A percentile compares a stretch with the other conserved stretches of the same genome.
Conservation (phyloP, 2,329 filamentous ascomycete genomes). For the Chaetomium sp. region DNA sequence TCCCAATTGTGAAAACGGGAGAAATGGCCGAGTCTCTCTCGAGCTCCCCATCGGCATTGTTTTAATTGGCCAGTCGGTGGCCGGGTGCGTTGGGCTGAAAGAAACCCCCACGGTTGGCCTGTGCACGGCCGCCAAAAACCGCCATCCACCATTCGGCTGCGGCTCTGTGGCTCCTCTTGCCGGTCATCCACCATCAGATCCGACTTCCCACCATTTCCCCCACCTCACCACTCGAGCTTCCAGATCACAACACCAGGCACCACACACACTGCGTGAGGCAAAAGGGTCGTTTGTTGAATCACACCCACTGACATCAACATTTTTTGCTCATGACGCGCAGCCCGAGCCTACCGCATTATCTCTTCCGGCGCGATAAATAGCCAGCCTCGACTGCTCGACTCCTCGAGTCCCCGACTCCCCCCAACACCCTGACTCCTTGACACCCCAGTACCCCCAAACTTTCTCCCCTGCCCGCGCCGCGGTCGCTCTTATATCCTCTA, state of each 20-base stretch:
- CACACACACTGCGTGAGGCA: conserved; percentile 2
- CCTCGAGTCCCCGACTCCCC: background rate
- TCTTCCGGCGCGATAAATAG: conserved; percentile 28
- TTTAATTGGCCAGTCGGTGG: background rate
- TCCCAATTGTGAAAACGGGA: background rate
- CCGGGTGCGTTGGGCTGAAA: background rate
- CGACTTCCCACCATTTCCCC: conserved; percentile 9
- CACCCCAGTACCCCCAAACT: background rate
- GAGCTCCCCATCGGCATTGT: background rate
- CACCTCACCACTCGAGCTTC: background rate
- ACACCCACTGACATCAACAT: conserved; percentile 1
- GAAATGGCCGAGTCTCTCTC: background rate
- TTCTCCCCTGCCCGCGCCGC: background rate
- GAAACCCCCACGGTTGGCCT: conserved; percentile 25
- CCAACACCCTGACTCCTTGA: background rate
- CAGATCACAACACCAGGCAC: background rate
- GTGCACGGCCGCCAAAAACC: conserved; percentile 31
- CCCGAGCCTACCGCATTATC: conserved; percentile 24
- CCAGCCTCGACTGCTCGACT: background rate
- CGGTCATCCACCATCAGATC: background rate
- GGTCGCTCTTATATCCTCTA: background rate
- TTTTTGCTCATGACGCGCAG: conserved; percentile 32
- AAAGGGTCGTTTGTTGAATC: background rate
- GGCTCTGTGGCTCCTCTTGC: conserved; percentile 21
- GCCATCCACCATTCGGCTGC: conserved; percentile 23